Base-by-base conservation (phyloP, 306 rosid species). In the Lotus japonicus region DNA sequence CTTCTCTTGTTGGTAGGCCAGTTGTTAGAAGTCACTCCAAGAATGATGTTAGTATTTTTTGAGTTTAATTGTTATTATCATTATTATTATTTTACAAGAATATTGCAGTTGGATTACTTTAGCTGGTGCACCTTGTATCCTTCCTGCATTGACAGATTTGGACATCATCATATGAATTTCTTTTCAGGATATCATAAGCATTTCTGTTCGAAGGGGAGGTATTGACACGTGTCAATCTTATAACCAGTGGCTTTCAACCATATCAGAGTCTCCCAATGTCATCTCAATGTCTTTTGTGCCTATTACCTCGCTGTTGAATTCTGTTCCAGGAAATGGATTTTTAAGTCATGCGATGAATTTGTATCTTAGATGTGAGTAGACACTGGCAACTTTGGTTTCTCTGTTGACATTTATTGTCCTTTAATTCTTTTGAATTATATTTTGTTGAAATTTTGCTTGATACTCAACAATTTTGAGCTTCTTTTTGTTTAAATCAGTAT, bases 271-370 rank as follows among this genome's bases (percentile, higher is more conserved):
- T 8, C 99, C 97, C 21, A 72, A 81, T 79, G 92, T 82, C 73
- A 70, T 88, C 68, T 88, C 88, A 15, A 81, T 94, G 96, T 80
- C 97, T 8, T 82, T 94, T n/a, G 92, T 88, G 66, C 97, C 99
- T 6, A 85, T 94, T 76, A 90, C 97, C 38, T 78, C 97, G 21
- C 88, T 94, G 38, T 46, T 90, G 77, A 83, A 75, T 61, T 86
- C 90, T 16, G 76, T 82, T 54, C 86, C 68, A 46, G 99, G 97
- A 76, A 85, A 49, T 77, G 99, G 97, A 72, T 86, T 88, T 68
- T 84, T 90, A 60, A 84, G 68, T 74, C 99, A 94, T 44, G 99
- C 97, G 0, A 77, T 90, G 70, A 90, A 90, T 62, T 87, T 94
- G 77, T 94, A 90, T 65, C 90, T 94, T 72, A 83, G 97, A 94